Evolutionary conservation across 495 filamentous ascomycete species (phyloP).

Genomic region (Astrothelium subdiscretum): DNA sequence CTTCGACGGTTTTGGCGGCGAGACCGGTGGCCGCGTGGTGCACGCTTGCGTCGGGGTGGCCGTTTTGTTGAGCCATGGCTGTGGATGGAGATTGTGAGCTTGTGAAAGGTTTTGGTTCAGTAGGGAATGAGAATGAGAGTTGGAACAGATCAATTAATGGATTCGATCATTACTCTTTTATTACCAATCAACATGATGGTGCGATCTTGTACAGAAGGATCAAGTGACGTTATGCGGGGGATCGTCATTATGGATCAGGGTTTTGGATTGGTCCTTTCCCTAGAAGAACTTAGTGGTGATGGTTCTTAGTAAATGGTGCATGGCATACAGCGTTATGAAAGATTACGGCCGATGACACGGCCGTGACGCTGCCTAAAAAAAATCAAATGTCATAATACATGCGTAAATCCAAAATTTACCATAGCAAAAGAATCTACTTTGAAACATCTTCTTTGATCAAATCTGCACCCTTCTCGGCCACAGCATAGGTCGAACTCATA

Average conservation of each 20-base stretch:
- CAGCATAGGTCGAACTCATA: conserved; percentile 18
- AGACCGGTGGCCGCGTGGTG: conserved; percentile 42
- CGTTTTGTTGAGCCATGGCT: conserved; percentile 8
- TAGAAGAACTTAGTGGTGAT: too few relatives aligned
- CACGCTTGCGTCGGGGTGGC: conserved; percentile 36
- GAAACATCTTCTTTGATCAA: conserved; percentile 14
- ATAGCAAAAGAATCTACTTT: too few relatives aligned
- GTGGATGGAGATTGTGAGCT: neutral
- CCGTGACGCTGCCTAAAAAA: too few relatives aligned
- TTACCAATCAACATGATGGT: too few relatives aligned
- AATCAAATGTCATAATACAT: too few relatives aligned
- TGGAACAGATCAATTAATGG: neutral
- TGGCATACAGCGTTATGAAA: too few relatives aligned
- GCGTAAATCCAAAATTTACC: too few relatives aligned
- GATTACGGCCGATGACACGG: too few relatives aligned
- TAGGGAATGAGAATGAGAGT: neutral
- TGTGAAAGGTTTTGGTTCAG: neutral
- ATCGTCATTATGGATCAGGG: neutral
- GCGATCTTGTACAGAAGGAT: too few relatives aligned
- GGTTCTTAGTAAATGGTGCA: too few relatives aligned
- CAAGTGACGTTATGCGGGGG: neutral
- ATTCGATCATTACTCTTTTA: neutral
- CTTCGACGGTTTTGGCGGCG: conserved; percentile 38
- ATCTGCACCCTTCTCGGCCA: conserved; percentile 20
- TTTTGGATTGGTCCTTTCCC: too few relatives aligned